Conservation (phyloP, 495 filamentous ascomycete species). For the Xylaria acuta region DNA sequence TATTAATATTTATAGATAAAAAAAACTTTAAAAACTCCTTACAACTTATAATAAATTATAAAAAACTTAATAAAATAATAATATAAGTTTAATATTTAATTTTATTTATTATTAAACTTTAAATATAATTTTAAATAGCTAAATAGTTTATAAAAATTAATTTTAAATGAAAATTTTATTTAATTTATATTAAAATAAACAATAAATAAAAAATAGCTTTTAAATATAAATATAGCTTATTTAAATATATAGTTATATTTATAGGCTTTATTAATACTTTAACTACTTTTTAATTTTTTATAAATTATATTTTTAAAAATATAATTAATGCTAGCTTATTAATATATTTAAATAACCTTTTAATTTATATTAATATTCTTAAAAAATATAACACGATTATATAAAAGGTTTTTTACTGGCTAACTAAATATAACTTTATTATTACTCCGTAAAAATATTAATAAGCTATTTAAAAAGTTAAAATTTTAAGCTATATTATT, state of each 20-base stretch:
- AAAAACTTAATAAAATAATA: no score
- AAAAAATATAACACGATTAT: conserved; percentile 3
- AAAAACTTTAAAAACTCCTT: not conserved
- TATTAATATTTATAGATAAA: not conserved
- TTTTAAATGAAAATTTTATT: no score
- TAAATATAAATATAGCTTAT: not conserved
- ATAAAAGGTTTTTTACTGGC: no score
- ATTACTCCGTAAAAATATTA: not conserved
- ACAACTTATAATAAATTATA: not conserved
- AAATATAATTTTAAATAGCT: no score
- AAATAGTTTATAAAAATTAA: no score
- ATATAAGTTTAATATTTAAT: no score
- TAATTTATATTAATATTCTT: not conserved
- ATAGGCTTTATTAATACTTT: not conserved
- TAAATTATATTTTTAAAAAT: no score
- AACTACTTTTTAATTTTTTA: not conserved
- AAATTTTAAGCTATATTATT: not conserved
- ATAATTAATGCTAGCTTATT: no score
- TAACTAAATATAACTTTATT: not conserved
- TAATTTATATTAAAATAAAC: not conserved
- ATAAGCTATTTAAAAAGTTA: not conserved
- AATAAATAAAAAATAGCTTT: conserved; percentile 1
- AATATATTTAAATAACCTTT: no score
- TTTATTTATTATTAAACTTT: no score
- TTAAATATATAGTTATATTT: conserved; percentile 6